Conservation (phyloP, 169 alveolate genomes). For the Plasmodium coatneyi region DNA sequence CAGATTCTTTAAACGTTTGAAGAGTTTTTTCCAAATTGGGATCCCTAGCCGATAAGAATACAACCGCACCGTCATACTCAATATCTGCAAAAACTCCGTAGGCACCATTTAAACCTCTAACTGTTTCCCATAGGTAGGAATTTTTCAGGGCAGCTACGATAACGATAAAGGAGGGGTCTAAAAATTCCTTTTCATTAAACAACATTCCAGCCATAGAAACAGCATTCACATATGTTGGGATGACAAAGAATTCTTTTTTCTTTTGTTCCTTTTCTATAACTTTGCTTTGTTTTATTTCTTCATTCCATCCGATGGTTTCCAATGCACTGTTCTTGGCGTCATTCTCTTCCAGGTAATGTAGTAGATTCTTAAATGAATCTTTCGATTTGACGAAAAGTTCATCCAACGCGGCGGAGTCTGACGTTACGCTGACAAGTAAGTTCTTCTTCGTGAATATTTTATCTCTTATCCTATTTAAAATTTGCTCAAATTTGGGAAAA, state of each 20-base stretch:
- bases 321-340: not conserved
- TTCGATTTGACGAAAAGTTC: slow-evolving; percentile 71
- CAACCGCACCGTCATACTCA: slow-evolving; percentile 68
- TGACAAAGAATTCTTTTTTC: slow-evolving; percentile 67
- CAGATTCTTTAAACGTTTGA: slow-evolving; percentile 58
- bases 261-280: slow-evolving; percentile 11
- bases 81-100: slow-evolving; percentile 81
- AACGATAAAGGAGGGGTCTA: slow-evolving; percentile 78
- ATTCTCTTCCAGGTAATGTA: slow-evolving; percentile 37
- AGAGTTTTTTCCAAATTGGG: slow-evolving; percentile 75
- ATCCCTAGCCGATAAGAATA: slow-evolving; percentile 56
- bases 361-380: slow-evolving; percentile 29
- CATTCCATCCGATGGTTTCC: slow-evolving; percentile 46
- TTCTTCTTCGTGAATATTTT: slow-evolving; percentile 76
- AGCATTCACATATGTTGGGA: slow-evolving; percentile 82
- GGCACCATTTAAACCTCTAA: slow-evolving; percentile 84
- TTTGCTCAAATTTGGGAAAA: slow-evolving; percentile 70
- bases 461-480: slow-evolving; percentile 75
- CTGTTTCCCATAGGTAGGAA: slow-evolving; percentile 81
- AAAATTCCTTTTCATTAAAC: slow-evolving; percentile 77
- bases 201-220: slow-evolving; percentile 85
- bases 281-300: slow-evolving; percentile 51
- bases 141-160: slow-evolving; percentile 79
- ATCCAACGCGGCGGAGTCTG: slow-evolving; percentile 73
- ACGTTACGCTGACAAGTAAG: slow-evolving; percentile 78